Conservation (phyloP, 352 stramenopile species). For the Phytopythium kandeliae region DNA sequence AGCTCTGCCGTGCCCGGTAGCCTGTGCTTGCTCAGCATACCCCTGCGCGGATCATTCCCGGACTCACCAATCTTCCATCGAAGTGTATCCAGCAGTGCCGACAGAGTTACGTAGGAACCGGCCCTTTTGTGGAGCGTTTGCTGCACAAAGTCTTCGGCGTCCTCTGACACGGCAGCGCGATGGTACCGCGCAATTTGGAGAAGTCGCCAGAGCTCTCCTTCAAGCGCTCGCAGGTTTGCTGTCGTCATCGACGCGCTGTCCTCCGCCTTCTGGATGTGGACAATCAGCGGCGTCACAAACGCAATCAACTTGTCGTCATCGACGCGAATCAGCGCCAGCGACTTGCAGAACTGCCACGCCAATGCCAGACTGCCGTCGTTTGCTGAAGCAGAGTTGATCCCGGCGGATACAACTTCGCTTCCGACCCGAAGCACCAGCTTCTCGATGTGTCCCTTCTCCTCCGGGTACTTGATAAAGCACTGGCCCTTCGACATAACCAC, state of each 20-base stretch:
- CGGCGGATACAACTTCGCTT: slow-evolving; percentile 10
- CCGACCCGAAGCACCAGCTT: slow-evolving; percentile 26
- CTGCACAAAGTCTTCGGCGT: slow-evolving; percentile 24
- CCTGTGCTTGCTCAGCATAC: slow-evolving; percentile 29
- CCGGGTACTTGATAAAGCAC: slow-evolving; percentile 22
- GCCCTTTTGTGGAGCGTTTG: slow-evolving; percentile 34
- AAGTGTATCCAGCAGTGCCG: slow-evolving; percentile 50
- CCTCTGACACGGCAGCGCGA: slow-evolving; percentile 8
- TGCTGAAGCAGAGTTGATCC: neutral
- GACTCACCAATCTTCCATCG: slow-evolving; percentile 43
- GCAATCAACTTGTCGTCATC: slow-evolving; percentile 26
- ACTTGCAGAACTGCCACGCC: slow-evolving; percentile 68
- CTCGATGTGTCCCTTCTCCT: slow-evolving; percentile 10
- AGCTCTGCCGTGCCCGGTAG: slow-evolving; percentile 29
- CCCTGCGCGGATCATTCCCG: slow-evolving; percentile 19
- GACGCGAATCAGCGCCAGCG: slow-evolving; percentile 42
- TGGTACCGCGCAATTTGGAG: slow-evolving; percentile 46
- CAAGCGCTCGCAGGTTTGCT: slow-evolving; percentile 21
- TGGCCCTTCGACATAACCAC: slow-evolving; percentile 35
- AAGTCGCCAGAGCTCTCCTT: slow-evolving; percentile 68
- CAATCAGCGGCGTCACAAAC: slow-evolving; percentile 41
- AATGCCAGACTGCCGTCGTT: slow-evolving; percentile 26
- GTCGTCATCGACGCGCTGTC: slow-evolving; percentile 2
- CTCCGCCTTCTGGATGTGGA: slow-evolving; percentile 23
- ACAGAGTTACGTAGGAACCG: slow-evolving; percentile 52